Evolutionary conservation across 441 rosid species (phyloP), one percentile per base, ranked within the genome.

Genomic region (Arabidopsis lyrata): DNA sequence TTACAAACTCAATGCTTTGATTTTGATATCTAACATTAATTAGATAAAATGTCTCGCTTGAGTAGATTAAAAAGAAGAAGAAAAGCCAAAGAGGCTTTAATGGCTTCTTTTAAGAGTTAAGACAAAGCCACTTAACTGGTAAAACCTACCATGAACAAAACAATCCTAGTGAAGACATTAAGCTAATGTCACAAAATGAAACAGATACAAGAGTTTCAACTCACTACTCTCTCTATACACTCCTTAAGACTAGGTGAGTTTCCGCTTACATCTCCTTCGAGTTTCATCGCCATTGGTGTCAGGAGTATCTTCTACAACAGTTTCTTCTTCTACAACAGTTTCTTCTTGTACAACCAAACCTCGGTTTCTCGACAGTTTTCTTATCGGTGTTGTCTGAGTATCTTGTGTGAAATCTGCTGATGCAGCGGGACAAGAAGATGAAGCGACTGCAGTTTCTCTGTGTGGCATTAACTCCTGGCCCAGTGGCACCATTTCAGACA

Each of bases 391-490:
- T 18, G 81, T 77, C 63, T 77, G 80, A 27, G 76, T 58, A 49
- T 65, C 76, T 16, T 70, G 68, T 22, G 42, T 4, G n/a, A 64
- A 39, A n/a, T 59, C 63, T 65, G 58, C 64, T 54, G 57, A 54
- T 55, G 62, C 66, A 48, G 63, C 64, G 36, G 76, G 76, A 53
- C 69, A 6, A 72, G 81, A 58, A 13, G 81, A 72, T 47, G 74
- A 77, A 16, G 64, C 66, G 4, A 27, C 20, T 47, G 70, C 45
- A 27, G 2, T 56, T 63, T 70, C 79, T 77, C 91, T 74, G 15
- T 75, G 77, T 8, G 87, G 85, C 86, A 86, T 84, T 65, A 84
- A 76, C 75, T 84, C 90, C 57, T 83, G 77, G 0, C 83, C 87
- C 24, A 44, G 60, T 54, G 73, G 73, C 27, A 82, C 84, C 52